phyloP scores from a whole-genome alignment of 2,329 filamentous ascomycete genomes.

The Diaporthe humulicola region DNA sequence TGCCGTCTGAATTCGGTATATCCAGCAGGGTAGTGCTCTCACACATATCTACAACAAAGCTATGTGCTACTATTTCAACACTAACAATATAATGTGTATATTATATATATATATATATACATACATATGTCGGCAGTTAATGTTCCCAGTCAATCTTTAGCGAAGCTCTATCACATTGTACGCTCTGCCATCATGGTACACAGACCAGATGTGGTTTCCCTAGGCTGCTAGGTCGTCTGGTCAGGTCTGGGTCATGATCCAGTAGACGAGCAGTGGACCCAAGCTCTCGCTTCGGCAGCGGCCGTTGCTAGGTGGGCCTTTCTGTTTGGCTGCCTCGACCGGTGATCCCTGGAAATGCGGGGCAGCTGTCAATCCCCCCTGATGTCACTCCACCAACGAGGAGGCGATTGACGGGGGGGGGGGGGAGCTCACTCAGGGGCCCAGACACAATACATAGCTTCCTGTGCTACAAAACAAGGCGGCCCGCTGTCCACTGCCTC shows the following conservation, averaged over 20 bases:
- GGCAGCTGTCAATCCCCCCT: slow-evolving; percentile 1
- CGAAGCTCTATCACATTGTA: background rate
- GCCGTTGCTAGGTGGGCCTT: slow-evolving; percentile 17
- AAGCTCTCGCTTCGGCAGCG: slow-evolving; percentile 16
- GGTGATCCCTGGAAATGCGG: slow-evolving; percentile 16
- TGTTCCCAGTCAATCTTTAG: background rate
- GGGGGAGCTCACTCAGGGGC: slow-evolving; percentile 19
- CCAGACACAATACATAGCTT: slow-evolving; percentile 7
- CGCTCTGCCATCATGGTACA: background rate
- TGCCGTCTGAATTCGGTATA: background rate
- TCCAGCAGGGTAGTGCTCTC: background rate
- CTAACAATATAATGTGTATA: too few relatives aligned
- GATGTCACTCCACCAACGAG: slow-evolving; percentile 24
- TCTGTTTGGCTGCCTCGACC: background rate
- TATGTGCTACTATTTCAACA: background rate
- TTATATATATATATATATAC: too few relatives aligned
- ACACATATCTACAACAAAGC: background rate
- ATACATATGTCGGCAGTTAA: background rate
- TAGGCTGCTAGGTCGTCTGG: background rate
- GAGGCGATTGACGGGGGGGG: background rate
- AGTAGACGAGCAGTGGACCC: background rate
- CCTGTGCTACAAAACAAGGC: slow-evolving; percentile 26
- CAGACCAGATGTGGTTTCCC: background rate
- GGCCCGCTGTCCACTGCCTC: background rate
- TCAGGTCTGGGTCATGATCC: background rate